Conservation (phyloP, 1,284 basidiomycete genomes). For the Cryptococcus sp. region DNA sequence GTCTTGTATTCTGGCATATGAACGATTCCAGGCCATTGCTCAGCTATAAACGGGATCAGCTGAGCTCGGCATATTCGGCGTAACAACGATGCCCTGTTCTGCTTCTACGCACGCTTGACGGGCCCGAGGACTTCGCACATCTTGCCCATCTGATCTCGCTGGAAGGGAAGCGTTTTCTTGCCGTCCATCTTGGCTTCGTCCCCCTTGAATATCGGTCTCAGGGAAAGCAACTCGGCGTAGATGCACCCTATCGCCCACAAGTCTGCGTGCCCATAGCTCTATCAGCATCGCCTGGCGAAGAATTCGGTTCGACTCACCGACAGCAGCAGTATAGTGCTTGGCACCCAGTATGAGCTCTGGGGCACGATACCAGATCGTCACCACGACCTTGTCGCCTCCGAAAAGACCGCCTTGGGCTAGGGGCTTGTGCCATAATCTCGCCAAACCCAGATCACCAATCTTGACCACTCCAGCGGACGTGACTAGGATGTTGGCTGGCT, state of each 20-base stretch:
- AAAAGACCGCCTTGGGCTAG: slow-evolving; percentile 55
- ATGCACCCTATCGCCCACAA: slow-evolving; percentile 98
- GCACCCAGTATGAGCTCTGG: slow-evolving; percentile 93
- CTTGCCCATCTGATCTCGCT: slow-evolving; percentile 88
- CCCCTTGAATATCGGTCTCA: slow-evolving; percentile 97
- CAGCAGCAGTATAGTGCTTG: slow-evolving; percentile 93
- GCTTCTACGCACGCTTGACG: slow-evolving; percentile 68
- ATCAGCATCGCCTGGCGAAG: not conserved
- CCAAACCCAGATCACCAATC: slow-evolving; percentile 95
- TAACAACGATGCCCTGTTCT: not conserved
- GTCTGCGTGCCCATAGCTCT: slow-evolving; percentile 56
- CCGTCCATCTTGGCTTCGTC: slow-evolving; percentile 93
- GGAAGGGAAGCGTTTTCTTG: slow-evolving; percentile 86
- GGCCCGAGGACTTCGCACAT: slow-evolving; percentile 94
- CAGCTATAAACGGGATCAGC: slow-evolving; percentile 50
- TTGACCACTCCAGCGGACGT: slow-evolving; percentile 88
- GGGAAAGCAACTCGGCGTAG: slow-evolving; percentile 88
- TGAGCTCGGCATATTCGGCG: not conserved
- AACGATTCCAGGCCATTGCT: slow-evolving; percentile 83
- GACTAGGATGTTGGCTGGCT: slow-evolving; percentile 98
- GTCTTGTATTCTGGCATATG: slow-evolving; percentile 85
- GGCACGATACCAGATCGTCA: slow-evolving; percentile 98
- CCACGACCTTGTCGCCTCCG: slow-evolving; percentile 94
- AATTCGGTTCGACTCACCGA: slow-evolving; percentile 56
- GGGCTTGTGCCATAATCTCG: slow-evolving; percentile 64